Percentiles rank a stretch among this genome's conserved stretches.
Evolutionary conservation across 768 basidiomycete species (phyloP).

Genomic region (Hortiboletus campestris): DNA sequence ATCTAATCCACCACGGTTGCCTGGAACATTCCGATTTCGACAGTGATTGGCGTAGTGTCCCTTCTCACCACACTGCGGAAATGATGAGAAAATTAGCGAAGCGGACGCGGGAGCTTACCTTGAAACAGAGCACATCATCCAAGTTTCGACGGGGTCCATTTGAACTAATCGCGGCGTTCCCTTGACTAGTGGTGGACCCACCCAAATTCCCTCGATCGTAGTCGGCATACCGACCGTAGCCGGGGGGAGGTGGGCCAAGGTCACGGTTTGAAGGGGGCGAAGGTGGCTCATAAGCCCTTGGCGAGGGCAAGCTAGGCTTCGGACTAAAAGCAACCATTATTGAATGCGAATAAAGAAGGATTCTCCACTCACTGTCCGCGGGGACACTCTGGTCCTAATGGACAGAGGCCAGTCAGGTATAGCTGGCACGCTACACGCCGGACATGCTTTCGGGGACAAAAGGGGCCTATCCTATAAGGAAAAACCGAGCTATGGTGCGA

Average conservation of each 20-base stretch:
- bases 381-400: constrained; percentile 82
- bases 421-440: constrained; percentile 86
- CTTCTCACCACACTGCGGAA: constrained; percentile 75
- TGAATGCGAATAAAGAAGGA: constrained; percentile 4
- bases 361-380: constrained; percentile 74
- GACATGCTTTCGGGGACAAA: constrained; percentile 90
- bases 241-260: constrained; percentile 88
- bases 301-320: constrained; percentile 67
- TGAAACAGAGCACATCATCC: constrained; percentile 85
- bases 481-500: constrained; percentile 1
- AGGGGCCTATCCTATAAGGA: constrained; percentile 56
- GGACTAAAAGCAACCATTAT: constrained; percentile 49
- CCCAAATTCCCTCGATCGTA: constrained; percentile 55
- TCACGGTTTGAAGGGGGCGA: constrained; percentile 72
- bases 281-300: constrained; percentile 75
- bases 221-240: constrained; percentile 82
- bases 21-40: constrained; percentile 86
- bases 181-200: constrained; percentile 22
- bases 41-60: constrained; percentile 97
- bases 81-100: constrained; percentile 2
- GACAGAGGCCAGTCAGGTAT: constrained; percentile 93
- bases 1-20: constrained; percentile 83
- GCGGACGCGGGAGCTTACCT: constrained; percentile 45
- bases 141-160: constrained; percentile 63
- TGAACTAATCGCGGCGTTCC: constrained; percentile 30